Base-by-base conservation (phyloP, 345 rosid species). In the Salix koriyanagi region DNA sequence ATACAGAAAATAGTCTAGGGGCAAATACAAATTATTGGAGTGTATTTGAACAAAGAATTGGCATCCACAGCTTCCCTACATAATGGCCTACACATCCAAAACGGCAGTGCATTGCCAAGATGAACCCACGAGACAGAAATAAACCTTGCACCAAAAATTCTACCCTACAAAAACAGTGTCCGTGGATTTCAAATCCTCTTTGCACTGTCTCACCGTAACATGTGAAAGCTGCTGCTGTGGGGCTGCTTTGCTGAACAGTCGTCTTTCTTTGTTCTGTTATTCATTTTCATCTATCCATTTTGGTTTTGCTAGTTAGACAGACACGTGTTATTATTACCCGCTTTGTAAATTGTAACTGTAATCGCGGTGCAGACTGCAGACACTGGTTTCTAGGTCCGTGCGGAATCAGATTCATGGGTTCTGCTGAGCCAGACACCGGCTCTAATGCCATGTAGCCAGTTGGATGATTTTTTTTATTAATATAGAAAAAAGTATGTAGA, bases 151-250 rank as follows among this genome's bases (percentile, higher is more conserved):
- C 64, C 36, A 65, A 32, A n/a, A 30, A 25, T 4, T 60, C 7
- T n/a, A 6, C n/a, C 21, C 69, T 0, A 19, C 54, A 36, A 5
- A 36, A 7, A 66, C 3, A 18, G 39, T 6, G 42, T 13, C 3
- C 16, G 18, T 16, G 23, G 42, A 74, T 46, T 65, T 71, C 2
- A 25, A 71, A 71, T 46, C 34, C 70, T 21, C 34, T 74, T 21
- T 74, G 77, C 21, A 26, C 42, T 71, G 50, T 41, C 25, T 32
- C 70, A 7, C 46, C 46, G 50, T 10, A 21, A 48, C 69, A n/a
- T 21, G 44, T 3, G 36, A 74, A 65, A 74, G 70, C 71, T 74
- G 77, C 71, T n/a, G 65, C 21, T 74, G 77, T 48, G 64, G 77
- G 77, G 64, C 32, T 74, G n/a, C 18, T 26, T 44, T 73, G 36